A percentile compares a stretch with the other conserved stretches of the same genome.
Evolutionary conservation across 768 basidiomycete genomes (phyloP).

Genomic region (Leccinum pellstonianum): DNA sequence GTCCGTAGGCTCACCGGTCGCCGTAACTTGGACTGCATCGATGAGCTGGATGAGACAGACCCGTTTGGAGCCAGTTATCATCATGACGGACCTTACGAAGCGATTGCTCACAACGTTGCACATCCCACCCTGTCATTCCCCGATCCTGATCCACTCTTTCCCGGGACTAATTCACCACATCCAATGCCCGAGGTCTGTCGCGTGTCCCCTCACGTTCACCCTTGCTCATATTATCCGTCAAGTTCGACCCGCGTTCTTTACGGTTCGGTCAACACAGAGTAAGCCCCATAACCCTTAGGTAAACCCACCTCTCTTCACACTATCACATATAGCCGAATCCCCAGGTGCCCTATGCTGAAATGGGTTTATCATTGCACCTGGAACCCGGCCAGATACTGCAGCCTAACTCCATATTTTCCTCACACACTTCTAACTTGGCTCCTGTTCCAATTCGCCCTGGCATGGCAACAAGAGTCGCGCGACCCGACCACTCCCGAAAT

Average conservation of each 20-base stretch:
- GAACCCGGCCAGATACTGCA: conserved; percentile 57
- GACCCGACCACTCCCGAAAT: conserved; percentile 12
- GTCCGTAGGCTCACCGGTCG: conserved; percentile 27
- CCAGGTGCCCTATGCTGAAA: conserved; percentile 1
- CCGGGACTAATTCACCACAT: conserved; percentile 1
- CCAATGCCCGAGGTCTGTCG: conserved; percentile 24
- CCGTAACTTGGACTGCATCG: conserved; percentile 60
- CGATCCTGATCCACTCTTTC: conserved; percentile 2
- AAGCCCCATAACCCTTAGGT: conserved; percentile 6
- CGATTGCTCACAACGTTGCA: conserved; percentile 34
- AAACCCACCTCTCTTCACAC: conserved; percentile 11
- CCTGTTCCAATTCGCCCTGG: conserved; percentile 4
- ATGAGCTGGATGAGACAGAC: conserved; percentile 76
- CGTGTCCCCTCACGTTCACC: conserved; percentile 1
- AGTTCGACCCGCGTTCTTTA: conserved; percentile 15
- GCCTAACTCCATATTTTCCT: conserved; percentile 24
- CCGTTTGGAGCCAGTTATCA: conserved; percentile 64
- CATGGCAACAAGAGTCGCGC: background rate
- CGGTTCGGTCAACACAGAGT: conserved; percentile 18
- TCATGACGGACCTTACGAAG: conserved; percentile 77
- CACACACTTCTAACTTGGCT: conserved; percentile 2
- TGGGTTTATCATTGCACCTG: conserved; percentile 48
- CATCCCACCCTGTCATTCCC: conserved; percentile 12
- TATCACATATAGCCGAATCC: conserved; percentile 10
- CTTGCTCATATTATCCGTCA: conserved; percentile 10